Evolutionary conservation across 1,284 basidiomycete species (phyloP).

Genomic region (Sporisorium reilianum): DNA sequence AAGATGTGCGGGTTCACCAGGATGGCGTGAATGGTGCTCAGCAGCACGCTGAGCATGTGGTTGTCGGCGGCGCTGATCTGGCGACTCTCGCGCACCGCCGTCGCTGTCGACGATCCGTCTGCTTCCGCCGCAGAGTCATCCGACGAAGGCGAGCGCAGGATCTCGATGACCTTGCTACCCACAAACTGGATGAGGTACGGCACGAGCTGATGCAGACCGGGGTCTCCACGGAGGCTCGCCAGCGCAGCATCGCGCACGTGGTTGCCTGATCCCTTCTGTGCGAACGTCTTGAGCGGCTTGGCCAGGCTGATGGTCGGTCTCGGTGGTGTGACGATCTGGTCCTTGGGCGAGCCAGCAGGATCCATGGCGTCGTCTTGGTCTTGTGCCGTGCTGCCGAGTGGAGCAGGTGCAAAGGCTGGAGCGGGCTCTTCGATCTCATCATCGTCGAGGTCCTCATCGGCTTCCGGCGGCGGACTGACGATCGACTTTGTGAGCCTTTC

Average conservation of each 20-base stretch:
- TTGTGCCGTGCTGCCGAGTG: slow-evolving; percentile 10
- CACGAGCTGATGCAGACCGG: slow-evolving; percentile 91
- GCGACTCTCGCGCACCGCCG: slow-evolving; percentile 30
- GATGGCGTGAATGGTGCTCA: slow-evolving; percentile 61
- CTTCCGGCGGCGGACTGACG: slow-evolving; percentile 58
- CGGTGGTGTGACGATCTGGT: slow-evolving; percentile 47
- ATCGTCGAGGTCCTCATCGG: slow-evolving; percentile 57
- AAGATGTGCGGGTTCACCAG: slow-evolving; percentile 82
- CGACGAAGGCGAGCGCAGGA: slow-evolving; percentile 66
- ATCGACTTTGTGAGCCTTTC: slow-evolving; percentile 81
- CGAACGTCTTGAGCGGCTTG: slow-evolving; percentile 53
- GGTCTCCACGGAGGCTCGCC: slow-evolving; percentile 87
- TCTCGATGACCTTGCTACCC: slow-evolving; percentile 76
- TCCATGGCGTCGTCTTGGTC: slow-evolving; percentile 44
- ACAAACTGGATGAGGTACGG: slow-evolving; percentile 96
- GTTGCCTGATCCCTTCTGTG: slow-evolving; percentile 58
- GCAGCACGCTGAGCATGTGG: slow-evolving; percentile 59
- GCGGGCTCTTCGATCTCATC: slow-evolving; percentile 31
- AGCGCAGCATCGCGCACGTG: slow-evolving; percentile 79
- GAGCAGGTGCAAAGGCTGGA: not conserved
- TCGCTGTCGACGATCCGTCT: slow-evolving; percentile 11
- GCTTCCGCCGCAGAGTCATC: slow-evolving; percentile 9
- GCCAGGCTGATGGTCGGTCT: slow-evolving; percentile 34
- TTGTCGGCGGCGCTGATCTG: slow-evolving; percentile 45
- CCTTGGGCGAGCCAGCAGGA: slow-evolving; percentile 19